A percentile compares a stretch with the other conserved stretches of the same genome.
Conservation (phyloP, 1,139 yeast genomes). For the Oligophagozyma castellii region DNA sequence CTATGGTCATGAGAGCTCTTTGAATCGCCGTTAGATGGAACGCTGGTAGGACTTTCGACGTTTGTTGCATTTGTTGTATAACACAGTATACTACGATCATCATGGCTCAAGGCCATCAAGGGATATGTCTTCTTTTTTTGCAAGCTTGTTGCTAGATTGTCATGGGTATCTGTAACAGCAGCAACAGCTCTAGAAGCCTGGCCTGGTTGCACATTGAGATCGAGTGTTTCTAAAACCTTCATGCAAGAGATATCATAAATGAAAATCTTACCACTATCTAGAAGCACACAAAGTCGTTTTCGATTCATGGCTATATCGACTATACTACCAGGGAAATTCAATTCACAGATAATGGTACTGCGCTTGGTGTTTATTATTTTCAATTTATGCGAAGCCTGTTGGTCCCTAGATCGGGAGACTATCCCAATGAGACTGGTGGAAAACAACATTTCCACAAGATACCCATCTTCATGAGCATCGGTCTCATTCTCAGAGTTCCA, state of each 20-base stretch:
- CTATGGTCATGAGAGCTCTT: slow-evolving; percentile 14
- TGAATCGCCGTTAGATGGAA: slow-evolving; percentile 21
- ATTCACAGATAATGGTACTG: slow-evolving; percentile 30
- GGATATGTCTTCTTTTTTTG: no score
- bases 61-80: slow-evolving; percentile 1
- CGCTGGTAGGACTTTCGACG: slow-evolving; percentile 10
- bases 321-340: slow-evolving; percentile 51
- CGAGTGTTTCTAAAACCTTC: slow-evolving; percentile 51
- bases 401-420: slow-evolving; percentile 33
- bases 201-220: slow-evolving; percentile 19
- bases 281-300: slow-evolving; percentile 46
- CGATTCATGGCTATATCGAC: slow-evolving; percentile 52
- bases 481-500: slow-evolving; percentile 6
- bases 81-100: neutral
- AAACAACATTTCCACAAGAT: slow-evolving; percentile 49
- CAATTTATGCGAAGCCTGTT: slow-evolving; percentile 28
- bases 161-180: slow-evolving; percentile 1
- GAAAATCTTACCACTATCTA: slow-evolving; percentile 49
- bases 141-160: neutral
- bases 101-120: no score
- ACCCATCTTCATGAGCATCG: slow-evolving; percentile 4
- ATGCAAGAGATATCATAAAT: slow-evolving; percentile 65
- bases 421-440: slow-evolving; percentile 57
- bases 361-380: slow-evolving; percentile 55
- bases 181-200: slow-evolving; percentile 8